Conservation (phyloP, 1,284 basidiomycete genomes). For the Flammula alnicola region DNA sequence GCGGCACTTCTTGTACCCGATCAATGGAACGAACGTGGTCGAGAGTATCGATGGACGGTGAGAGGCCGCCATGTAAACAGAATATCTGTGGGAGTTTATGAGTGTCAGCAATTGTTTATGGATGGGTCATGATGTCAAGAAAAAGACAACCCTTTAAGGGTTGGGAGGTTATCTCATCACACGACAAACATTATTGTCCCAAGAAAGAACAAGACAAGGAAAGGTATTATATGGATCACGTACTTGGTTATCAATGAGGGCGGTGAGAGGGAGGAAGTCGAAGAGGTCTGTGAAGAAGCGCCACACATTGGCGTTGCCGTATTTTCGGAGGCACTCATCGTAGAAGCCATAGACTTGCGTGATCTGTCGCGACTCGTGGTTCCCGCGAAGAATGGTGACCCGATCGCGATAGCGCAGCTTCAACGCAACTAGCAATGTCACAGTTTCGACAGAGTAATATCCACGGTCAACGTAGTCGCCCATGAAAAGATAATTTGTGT, state of each 20-base stretch:
- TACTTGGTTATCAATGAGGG: slow-evolving; percentile 98
- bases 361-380: slow-evolving; percentile 99
- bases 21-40: slow-evolving; percentile 99
- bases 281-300: slow-evolving; percentile 99
- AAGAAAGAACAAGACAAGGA: slow-evolving; percentile 11
- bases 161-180: slow-evolving; percentile 12
- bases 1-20: slow-evolving; percentile 98
- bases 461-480: slow-evolving; percentile 99
- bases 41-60: slow-evolving; percentile 98
- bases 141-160: slow-evolving; percentile 9
- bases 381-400: slow-evolving; percentile 97
- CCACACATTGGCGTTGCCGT: slow-evolving; percentile 99
- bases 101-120: slow-evolving; percentile 11
- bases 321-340: slow-evolving; percentile 99
- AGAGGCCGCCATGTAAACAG: slow-evolving; percentile 98
- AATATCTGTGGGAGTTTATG: slow-evolving; percentile 71
- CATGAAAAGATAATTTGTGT: slow-evolving; percentile 99
- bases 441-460: slow-evolving; percentile 99
- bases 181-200: slow-evolving; percentile 12
- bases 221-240: slow-evolving; percentile 38
- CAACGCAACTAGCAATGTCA: slow-evolving; percentile 96
- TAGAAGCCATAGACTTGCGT: slow-evolving; percentile 99
- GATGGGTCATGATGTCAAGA: slow-evolving; percentile 11
- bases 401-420: slow-evolving; percentile 99
- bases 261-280: slow-evolving; percentile 96